Evolutionary conservation across 2,329 filamentous ascomycete genomes (phyloP), one percentile per base, ranked within the genome.

Genomic region (Corynespora cassiicola): DNA sequence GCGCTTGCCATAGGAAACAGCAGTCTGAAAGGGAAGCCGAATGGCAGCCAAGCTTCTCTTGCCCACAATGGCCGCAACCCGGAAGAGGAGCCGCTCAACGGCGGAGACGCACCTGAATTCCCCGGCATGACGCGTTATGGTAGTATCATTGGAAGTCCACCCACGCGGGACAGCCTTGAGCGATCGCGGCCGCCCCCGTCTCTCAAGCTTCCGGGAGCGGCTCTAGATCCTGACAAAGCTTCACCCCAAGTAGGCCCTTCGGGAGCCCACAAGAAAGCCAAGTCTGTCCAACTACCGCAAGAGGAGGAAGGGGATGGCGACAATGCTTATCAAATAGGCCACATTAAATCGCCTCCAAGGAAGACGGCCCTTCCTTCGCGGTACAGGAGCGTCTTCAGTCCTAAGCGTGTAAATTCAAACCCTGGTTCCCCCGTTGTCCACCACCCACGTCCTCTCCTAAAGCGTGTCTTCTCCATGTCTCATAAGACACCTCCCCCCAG

Each of bases 171-270:
- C 19, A 31, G 18, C 6, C 55, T 19, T 65, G 28, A 31, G 19
- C 45, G 43, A 68, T 32, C 63, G 64, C 48, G 38, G 21, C 52
- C 62, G 15, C 72, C 76, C 19, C 75, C 76, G 11, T 76, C 75
- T 0, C 72, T 87, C 14, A 75, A 80, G 52, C 73, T 87, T 11
- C 84, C 84, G 4, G 81, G 77, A 39, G 82, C 84, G 18, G 83
- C 84, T 3, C 54, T 85, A 31, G 75, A 77, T 39, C 72, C 74
- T 6, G 63, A 68, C 6, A 31, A 46, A 23, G 18, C 39, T 4
- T 58, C 56, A 5, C 51, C 54, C 1, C 44, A 39, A 10, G 38
- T 45, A 2, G 49, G 44, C 5, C 50, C 52, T 5, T 54, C 59
- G 1, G 36, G 43, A 7, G 39, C 27, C 1, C 42, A 40, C 4